These are phyloP conservation scores for Schizochytrium sp. DNA, from an alignment of 108 stramenopile species.

Conservation along the genomic window DNA sequence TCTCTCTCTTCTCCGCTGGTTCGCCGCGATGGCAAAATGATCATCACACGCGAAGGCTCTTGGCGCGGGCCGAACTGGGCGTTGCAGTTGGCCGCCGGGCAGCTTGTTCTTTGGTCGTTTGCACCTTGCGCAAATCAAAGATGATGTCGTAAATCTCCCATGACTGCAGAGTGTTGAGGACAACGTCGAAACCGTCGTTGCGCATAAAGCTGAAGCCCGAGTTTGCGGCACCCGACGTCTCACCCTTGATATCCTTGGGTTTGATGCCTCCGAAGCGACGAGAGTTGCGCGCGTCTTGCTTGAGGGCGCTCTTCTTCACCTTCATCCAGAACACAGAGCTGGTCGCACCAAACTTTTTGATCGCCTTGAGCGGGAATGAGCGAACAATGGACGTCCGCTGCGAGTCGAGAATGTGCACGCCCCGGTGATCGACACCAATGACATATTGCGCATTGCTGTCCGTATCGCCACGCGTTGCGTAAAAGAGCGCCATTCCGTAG, in stretches of 20 bases:
- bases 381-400: neutral
- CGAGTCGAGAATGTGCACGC: neutral
- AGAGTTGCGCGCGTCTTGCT: neutral
- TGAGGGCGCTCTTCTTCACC: neutral
- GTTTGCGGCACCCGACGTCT: neutral
- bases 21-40: too few relatives aligned
- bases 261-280: neutral
- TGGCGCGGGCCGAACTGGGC: neutral
- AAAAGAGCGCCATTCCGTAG: neutral
- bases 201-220: neutral
- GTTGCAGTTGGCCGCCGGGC: neutral
- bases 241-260: neutral
- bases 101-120: neutral
- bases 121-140: neutral
- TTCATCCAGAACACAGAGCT: conserved; percentile 6
- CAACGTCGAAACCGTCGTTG: neutral
- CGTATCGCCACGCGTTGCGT: neutral
- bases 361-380: neutral
- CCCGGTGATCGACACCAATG: neutral
- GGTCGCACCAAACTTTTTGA: neutral
- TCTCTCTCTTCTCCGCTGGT: too few relatives aligned
- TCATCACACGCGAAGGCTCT: neutral
- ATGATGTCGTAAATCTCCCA: neutral
- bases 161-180: neutral
- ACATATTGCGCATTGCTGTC: neutral